Percentiles rank a stretch among this genome's conserved stretches.
Conservation (phyloP, 2,329 filamentous ascomycete species). For the Capronia americana region DNA sequence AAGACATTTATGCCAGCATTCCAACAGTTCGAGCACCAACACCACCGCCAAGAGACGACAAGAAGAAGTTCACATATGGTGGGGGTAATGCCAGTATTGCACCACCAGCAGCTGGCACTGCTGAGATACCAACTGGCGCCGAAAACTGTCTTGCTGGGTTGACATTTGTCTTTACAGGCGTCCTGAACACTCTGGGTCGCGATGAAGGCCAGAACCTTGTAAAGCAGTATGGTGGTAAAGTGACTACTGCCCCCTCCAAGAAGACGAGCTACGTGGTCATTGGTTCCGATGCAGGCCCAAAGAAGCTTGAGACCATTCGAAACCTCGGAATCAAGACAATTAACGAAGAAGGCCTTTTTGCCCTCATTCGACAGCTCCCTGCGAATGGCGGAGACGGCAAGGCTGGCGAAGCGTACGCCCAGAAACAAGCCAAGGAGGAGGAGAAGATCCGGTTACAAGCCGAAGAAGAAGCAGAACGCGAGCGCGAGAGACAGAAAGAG, state of each 20-base stretch:
- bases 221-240: constrained; percentile 92
- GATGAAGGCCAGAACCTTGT: constrained; percentile 86
- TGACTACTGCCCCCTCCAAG: constrained; percentile 81
- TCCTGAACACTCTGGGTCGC: constrained; percentile 78
- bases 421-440: constrained; percentile 84
- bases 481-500: constrained; percentile 61
- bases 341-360: constrained; percentile 89
- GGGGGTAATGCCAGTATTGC: constrained; percentile 64
- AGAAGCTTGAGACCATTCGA: constrained; percentile 85
- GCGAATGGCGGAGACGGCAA: constrained; percentile 87
- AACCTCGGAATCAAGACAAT: constrained; percentile 86
- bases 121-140: constrained; percentile 78
- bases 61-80: constrained; percentile 70
- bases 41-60: constrained; percentile 72
- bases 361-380: constrained; percentile 79
- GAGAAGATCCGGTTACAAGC: constrained; percentile 81
- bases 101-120: constrained; percentile 67
- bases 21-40: constrained; percentile 82
- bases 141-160: constrained; percentile 90
- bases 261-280: constrained; percentile 95
- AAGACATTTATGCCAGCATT: constrained; percentile 87
- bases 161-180: constrained; percentile 93
- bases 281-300: constrained; percentile 88
- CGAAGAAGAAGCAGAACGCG: constrained; percentile 83
- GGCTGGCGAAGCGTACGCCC: constrained; percentile 81